These are phyloP conservation scores for Cladosporium austrohemisphaericum DNA, from an alignment of 2,329 filamentous ascomycete genomes.

Conservation along the genomic window DNA sequence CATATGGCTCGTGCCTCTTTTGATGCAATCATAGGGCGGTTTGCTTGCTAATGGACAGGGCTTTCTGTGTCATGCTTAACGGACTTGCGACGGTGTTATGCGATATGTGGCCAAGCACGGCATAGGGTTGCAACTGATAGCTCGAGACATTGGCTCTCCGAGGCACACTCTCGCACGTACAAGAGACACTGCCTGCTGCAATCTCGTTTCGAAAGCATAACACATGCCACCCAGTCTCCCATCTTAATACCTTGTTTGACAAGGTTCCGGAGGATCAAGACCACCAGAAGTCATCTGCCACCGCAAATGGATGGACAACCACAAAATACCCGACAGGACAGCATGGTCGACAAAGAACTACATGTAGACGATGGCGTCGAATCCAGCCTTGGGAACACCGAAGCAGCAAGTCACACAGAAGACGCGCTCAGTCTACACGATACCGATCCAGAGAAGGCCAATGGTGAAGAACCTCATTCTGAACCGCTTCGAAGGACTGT, in stretches of 20 bases:
- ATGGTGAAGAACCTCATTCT: background rate
- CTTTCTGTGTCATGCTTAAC: no score
- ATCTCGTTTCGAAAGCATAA: no score
- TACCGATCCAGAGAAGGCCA: slow-evolving; percentile 9
- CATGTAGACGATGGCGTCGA: background rate
- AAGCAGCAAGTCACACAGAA: background rate
- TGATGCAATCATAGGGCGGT: no score
- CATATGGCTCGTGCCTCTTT: background rate
- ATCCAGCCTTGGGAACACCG: background rate
- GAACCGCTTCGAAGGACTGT: background rate
- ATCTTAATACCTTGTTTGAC: background rate
- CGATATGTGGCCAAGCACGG: no score
- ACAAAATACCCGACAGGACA: background rate
- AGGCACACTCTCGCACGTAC: no score
- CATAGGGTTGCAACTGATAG: no score
- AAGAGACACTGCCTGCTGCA: no score
- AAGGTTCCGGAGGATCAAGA: no score
- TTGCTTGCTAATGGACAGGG: no score
- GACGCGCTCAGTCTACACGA: background rate
- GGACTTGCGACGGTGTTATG: no score
- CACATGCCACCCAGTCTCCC: background rate
- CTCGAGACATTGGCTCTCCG: no score
- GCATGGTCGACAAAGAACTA: slow-evolving; percentile 1
- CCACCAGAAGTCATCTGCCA: background rate
- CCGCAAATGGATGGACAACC: background rate